Conservation (phyloP, 306 rosid species). For the Adenanthera pavonina region DNA sequence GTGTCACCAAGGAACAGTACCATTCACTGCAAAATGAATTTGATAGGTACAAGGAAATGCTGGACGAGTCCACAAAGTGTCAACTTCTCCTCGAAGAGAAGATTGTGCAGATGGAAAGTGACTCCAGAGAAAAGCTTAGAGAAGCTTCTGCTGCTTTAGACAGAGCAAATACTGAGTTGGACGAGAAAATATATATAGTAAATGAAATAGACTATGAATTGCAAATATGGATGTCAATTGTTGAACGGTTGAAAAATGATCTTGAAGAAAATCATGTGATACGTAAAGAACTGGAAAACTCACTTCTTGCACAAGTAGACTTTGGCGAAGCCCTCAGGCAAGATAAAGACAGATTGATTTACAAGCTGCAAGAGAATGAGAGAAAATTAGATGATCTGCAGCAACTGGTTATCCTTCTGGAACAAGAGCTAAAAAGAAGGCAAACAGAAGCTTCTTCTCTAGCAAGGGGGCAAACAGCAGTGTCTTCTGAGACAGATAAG, state of each 20-base stretch:
- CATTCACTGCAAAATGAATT: conserved; percentile 44
- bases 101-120: conserved; percentile 28
- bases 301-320: conserved; percentile 70
- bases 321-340: conserved; percentile 58
- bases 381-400: conserved; percentile 47
- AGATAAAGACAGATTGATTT: conserved; percentile 53
- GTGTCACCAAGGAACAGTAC: conserved; percentile 37
- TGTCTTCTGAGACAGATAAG: conserved; percentile 6
- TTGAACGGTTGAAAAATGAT: conserved; percentile 51
- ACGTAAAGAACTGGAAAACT: conserved; percentile 72
- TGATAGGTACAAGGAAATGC: conserved; percentile 46
- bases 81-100: conserved; percentile 45
- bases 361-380: conserved; percentile 54
- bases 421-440: conserved; percentile 49
- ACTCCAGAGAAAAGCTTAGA: conserved; percentile 36
- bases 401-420: conserved; percentile 52
- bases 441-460: conserved; percentile 47
- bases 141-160: conserved; percentile 52
- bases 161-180: conserved; percentile 53
- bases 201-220: conserved; percentile 70
- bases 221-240: conserved; percentile 61
- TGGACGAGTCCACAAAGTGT: conserved; percentile 40
- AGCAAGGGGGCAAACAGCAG: conserved; percentile 27
- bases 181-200: conserved; percentile 53
- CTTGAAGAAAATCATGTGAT: conserved; percentile 57